Percentiles rank a stretch among this genome's conserved stretches.
phyloP scores from a whole-genome alignment of 78 protist genomes.

The Chrysochromulina tobinii region DNA sequence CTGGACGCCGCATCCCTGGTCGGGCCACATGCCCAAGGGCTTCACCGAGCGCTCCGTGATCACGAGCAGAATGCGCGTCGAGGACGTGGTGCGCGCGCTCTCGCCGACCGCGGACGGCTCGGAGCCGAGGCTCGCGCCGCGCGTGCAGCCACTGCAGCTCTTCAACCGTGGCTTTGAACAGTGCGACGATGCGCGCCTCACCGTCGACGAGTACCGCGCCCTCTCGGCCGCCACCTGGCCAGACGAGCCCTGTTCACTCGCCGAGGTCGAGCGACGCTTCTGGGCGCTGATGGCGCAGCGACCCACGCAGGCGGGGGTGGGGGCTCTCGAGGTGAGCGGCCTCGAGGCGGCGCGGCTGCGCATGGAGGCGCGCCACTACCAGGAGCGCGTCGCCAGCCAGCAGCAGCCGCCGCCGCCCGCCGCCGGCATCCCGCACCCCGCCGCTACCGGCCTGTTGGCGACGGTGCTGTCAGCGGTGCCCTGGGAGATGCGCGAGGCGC shows the following conservation, averaged over 20 bases:
- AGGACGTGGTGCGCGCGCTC: neutral
- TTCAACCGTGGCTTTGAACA: neutral
- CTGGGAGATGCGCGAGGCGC: neutral
- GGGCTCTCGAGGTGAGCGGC: too few relatives aligned
- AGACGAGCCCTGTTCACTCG: neutral
- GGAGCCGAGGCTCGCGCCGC: neutral
- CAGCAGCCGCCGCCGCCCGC: neutral
- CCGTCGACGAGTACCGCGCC: neutral
- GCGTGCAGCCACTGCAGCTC: neutral
- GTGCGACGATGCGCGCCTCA: neutral
- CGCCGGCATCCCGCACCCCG: neutral
- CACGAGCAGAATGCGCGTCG: neutral
- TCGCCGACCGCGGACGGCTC: neutral
- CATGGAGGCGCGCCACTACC: neutral
- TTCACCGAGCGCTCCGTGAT: neutral
- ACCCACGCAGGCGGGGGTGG: too few relatives aligned
- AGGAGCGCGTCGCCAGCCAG: neutral
- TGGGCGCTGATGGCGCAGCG: neutral
- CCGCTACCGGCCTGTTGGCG: neutral
- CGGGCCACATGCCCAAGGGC: neutral
- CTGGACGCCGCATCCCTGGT: neutral
- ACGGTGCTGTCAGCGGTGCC: neutral
- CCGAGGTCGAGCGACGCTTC: neutral
- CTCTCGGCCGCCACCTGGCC: neutral
- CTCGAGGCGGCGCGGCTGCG: neutral